A percentile compares a stretch with the other conserved stretches of the same genome.
phyloP scores from a whole-genome alignment of 169 alveolate species.

The Plasmodium cynomolgi region DNA sequence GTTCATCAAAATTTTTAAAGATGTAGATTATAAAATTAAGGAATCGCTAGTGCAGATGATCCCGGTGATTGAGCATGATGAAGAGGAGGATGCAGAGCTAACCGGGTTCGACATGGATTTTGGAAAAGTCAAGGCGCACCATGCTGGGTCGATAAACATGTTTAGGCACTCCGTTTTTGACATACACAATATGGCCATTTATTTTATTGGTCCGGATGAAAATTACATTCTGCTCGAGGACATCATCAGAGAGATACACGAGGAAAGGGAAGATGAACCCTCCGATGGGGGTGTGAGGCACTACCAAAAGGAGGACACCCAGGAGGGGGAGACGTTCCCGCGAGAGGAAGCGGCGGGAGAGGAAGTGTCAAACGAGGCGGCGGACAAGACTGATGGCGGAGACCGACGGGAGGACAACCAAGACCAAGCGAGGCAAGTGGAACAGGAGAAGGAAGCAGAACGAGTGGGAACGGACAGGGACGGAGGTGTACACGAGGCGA shows the following conservation, averaged over 20 bases:
- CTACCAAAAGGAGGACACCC: background rate
- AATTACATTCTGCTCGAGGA: constrained; percentile 30
- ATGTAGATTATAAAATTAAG: constrained; percentile 32
- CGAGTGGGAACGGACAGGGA: background rate
- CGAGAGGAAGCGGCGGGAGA: background rate
- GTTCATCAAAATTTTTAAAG: constrained; percentile 30
- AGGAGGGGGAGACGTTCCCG: background rate
- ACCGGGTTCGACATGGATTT: constrained; percentile 55
- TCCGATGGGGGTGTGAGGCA: background rate
- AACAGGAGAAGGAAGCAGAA: background rate
- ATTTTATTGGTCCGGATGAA: constrained; percentile 63
- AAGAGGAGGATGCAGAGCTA: background rate
- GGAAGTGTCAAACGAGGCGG: background rate
- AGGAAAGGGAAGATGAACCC: background rate
- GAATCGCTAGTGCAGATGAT: constrained; percentile 20
- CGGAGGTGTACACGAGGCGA: background rate
- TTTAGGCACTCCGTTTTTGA: constrained; percentile 55
- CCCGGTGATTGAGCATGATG: background rate
- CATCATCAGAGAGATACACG: constrained; percentile 24
- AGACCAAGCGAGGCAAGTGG: background rate
- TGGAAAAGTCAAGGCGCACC: constrained; percentile 26
- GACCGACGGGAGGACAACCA: background rate
- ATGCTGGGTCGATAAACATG: constrained; percentile 53
- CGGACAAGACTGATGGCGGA: background rate
- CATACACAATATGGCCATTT: constrained; percentile 15